Evolutionary conservation across 352 stramenopile species (phyloP).

Genomic region (Pythium coloratum): DNA sequence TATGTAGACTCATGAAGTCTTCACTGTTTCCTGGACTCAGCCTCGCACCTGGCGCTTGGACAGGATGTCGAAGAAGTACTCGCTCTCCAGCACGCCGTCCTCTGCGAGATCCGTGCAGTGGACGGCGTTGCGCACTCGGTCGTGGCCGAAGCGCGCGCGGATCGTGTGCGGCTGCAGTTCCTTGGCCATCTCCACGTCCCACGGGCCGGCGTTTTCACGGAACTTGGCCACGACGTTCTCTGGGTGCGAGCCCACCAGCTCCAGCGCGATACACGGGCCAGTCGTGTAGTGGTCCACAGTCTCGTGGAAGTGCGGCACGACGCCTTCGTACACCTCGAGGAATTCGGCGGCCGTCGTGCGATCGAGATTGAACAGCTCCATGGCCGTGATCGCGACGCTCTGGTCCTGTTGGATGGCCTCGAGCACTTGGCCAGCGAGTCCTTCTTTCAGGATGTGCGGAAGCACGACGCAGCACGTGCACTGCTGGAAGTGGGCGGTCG

Average conservation of each 20-base stretch:
- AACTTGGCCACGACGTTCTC: slow-evolving; percentile 71
- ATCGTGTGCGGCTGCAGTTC: slow-evolving; percentile 90
- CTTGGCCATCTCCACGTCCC: slow-evolving; percentile 92
- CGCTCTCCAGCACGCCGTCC: slow-evolving; percentile 88
- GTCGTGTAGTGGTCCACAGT: slow-evolving; percentile 89
- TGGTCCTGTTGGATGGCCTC: slow-evolving; percentile 69
- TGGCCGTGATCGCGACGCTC: slow-evolving; percentile 81
- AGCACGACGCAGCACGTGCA: slow-evolving; percentile 93
- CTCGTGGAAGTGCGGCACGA: slow-evolving; percentile 91
- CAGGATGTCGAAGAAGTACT: slow-evolving; percentile 95
- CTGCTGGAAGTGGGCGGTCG: slow-evolving; percentile 80
- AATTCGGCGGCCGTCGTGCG: slow-evolving; percentile 89
- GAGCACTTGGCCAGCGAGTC: slow-evolving; percentile 77
- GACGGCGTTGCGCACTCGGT: slow-evolving; percentile 88
- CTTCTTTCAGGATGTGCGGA: slow-evolving; percentile 91
- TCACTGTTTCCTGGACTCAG: slow-evolving; percentile 9
- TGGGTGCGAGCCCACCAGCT: slow-evolving; percentile 70
- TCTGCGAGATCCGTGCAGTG: slow-evolving; percentile 93
- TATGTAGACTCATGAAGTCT: background rate
- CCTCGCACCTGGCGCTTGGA: slow-evolving; percentile 53
- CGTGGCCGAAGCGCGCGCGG: slow-evolving; percentile 86
- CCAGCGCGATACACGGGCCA: slow-evolving; percentile 88
- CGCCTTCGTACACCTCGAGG: slow-evolving; percentile 89
- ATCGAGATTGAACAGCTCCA: slow-evolving; percentile 90
- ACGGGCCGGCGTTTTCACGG: slow-evolving; percentile 84